Evolutionary conservation across 257 asterid genomes (phyloP).

Genomic region (Echites panduratus): DNA sequence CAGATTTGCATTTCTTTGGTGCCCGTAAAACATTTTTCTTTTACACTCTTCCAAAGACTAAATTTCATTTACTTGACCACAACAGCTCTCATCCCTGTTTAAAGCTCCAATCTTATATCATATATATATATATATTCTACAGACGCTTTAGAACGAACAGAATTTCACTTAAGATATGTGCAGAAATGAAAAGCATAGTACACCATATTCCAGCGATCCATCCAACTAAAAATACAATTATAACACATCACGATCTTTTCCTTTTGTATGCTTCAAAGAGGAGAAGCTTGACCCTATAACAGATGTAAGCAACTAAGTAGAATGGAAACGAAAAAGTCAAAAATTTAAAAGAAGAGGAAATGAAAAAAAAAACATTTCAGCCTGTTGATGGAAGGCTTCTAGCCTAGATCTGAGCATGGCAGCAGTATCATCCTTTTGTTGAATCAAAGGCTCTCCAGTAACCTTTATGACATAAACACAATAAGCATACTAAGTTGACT

Average conservation of each 20-base stretch:
- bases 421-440: conserved; percentile 89
- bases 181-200: not conserved
- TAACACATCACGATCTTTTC: not conserved
- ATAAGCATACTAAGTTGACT: not conserved
- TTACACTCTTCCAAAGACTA: not conserved
- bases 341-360: not conserved
- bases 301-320: not conserved
- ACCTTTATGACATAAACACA: conserved; percentile 20
- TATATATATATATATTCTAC: not conserved
- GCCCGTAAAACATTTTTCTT: not conserved
- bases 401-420: conserved; percentile 93
- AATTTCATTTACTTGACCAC: not conserved
- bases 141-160: not conserved
- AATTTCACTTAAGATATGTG: not conserved
- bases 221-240: not conserved
- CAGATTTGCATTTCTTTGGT: not conserved
- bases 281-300: not conserved
- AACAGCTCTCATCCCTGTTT: not conserved
- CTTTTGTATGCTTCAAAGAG: not conserved
- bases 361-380: conserved; percentile 52
- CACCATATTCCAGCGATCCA: not conserved
- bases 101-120: not conserved
- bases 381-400: conserved; percentile 84
- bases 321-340: not conserved
- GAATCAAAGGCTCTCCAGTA: conserved; percentile 82